Conservation (phyloP, 495 filamentous ascomycete species). For the Neurospora cerealis region DNA sequence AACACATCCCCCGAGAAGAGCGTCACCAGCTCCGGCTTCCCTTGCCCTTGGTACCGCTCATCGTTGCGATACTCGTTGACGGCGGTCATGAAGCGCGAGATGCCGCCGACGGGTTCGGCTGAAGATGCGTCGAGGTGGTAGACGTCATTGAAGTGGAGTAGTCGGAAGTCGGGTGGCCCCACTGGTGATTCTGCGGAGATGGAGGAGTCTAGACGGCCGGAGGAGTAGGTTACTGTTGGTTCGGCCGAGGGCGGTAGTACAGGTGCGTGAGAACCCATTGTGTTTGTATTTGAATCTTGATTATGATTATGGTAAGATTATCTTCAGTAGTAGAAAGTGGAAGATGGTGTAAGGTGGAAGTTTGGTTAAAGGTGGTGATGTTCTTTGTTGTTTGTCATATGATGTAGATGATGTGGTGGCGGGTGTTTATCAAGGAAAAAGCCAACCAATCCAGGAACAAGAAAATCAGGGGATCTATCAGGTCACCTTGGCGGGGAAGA, state of each 20-base stretch:
- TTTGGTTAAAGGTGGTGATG: neutral
- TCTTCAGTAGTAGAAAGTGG: neutral
- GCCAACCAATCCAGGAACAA: neutral
- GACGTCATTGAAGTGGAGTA: conserved; percentile 87
- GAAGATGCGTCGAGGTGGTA: conserved; percentile 75
- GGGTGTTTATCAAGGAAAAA: neutral
- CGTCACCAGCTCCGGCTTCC: conserved; percentile 57
- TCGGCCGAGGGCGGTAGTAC: conserved; percentile 9
- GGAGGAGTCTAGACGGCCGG: conserved; percentile 28
- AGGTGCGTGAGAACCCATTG: neutral
- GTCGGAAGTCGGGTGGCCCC: conserved; percentile 55
- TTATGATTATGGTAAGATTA: neutral
- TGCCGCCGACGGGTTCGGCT: conserved; percentile 71
- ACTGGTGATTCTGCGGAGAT: conserved; percentile 1
- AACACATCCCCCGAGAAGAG: conserved; percentile 90
- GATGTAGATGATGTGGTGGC: neutral
- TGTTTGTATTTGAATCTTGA: neutral
- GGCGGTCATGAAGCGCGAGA: conserved; percentile 69
- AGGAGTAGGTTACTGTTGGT: conserved; percentile 38
- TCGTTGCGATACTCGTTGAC: conserved; percentile 59
- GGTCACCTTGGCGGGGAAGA: neutral
- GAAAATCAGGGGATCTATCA: neutral
- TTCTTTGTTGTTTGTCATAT: neutral
- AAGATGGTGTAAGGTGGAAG: neutral
- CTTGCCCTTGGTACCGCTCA: conserved; percentile 35